Conservation (phyloP, 257 asterid genomes). For the Perilla frutescens region DNA sequence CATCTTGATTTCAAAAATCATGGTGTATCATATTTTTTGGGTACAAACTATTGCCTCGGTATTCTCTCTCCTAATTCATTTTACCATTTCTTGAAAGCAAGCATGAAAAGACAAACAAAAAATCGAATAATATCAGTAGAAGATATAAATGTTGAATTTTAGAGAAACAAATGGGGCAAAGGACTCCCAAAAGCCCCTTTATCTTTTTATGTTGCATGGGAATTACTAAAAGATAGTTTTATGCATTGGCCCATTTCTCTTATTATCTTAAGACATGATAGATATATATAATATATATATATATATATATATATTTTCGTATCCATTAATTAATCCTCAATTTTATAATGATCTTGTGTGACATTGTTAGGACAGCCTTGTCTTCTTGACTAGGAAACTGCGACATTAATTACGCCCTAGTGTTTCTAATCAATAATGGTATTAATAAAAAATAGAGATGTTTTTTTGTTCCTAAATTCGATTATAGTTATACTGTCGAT, state of each 20-base stretch:
- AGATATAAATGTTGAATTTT: slow-evolving; percentile 24
- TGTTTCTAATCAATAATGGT: no score
- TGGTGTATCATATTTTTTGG: neutral
- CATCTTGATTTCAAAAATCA: neutral
- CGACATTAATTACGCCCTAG: neutral
- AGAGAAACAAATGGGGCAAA: slow-evolving; percentile 41
- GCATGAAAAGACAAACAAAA: slow-evolving; percentile 36
- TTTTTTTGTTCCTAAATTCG: neutral
- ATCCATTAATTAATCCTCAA: slow-evolving; percentile 20
- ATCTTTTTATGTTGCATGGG: slow-evolving; percentile 21
- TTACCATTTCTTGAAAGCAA: slow-evolving; percentile 33
- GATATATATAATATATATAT: neutral
- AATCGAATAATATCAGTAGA: slow-evolving; percentile 37
- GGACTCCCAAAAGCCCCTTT: slow-evolving; percentile 30
- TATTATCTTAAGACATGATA: slow-evolving; percentile 29
- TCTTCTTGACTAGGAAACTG: slow-evolving; percentile 19
- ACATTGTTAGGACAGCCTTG: slow-evolving; percentile 32
- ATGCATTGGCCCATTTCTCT: slow-evolving; percentile 49
- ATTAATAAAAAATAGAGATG: no score
- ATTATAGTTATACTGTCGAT: neutral
- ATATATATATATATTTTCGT: neutral
- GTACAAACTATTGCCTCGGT: neutral
- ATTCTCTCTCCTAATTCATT: neutral
- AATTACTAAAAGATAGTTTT: slow-evolving; percentile 32
- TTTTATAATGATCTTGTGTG: slow-evolving; percentile 18